These are phyloP conservation scores for Talaromyces sp. DNA, from an alignment of 2,329 filamentous ascomycete genomes.

Conservation along the genomic window DNA sequence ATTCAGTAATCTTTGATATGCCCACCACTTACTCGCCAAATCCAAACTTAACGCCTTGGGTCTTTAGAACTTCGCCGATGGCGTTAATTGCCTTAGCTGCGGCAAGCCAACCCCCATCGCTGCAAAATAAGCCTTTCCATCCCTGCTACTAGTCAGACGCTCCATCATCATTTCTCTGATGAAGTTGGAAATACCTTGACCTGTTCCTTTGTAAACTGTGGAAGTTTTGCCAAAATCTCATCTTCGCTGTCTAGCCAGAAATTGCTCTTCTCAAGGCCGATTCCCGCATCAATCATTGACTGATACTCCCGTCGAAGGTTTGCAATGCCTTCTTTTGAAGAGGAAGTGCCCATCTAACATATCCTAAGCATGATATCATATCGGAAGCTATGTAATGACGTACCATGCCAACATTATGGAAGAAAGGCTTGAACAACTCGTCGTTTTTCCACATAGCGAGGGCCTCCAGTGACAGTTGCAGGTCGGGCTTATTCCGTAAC, in stretches of 20 bases:
- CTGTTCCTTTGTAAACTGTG: constrained; percentile 36
- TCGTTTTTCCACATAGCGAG: constrained; percentile 53
- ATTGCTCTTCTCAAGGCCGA: constrained; percentile 33
- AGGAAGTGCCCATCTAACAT: constrained; percentile 28
- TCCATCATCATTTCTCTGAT: no score
- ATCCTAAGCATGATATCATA: no score
- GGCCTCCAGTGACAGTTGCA: constrained; percentile 60
- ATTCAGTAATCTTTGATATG: no score
- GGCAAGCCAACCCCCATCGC: constrained; percentile 22
- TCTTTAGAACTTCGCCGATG: constrained; percentile 39
- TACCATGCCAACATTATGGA: constrained; percentile 57
- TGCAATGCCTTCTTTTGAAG: constrained; percentile 29
- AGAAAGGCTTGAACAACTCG: constrained; percentile 47
- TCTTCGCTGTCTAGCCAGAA: constrained; percentile 43
- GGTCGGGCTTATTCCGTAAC: constrained; percentile 62
- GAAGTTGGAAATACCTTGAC: constrained; percentile 29
- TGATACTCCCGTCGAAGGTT: constrained; percentile 34
- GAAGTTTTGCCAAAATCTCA: constrained; percentile 40
- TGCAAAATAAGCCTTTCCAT: constrained; percentile 44
- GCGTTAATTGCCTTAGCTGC: neutral
- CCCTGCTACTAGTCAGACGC: constrained; percentile 24
- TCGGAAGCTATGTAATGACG: constrained; percentile 28
- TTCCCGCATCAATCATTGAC: constrained; percentile 27
- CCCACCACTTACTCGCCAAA: constrained; percentile 46
- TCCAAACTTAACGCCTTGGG: constrained; percentile 47